A percentile compares a stretch with the other conserved stretches of the same genome.
phyloP scores from a whole-genome alignment of 2,329 filamentous ascomycete genomes.

The Penicillium sp. region DNA sequence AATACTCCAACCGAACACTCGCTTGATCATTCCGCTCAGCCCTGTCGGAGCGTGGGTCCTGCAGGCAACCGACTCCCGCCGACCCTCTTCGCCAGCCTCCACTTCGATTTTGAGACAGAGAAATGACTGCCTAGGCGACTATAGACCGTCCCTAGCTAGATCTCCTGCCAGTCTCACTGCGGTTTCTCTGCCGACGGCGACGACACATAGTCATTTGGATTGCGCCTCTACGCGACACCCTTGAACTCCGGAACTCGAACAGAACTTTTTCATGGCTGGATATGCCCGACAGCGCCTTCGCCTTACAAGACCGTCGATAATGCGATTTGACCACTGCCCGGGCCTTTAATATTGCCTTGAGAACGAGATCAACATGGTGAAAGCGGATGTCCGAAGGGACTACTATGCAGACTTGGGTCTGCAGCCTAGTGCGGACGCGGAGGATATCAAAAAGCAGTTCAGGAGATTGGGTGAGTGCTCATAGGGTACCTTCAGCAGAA shows the following conservation, averaged over 20 bases:
- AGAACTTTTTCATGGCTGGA: conserved; percentile 19
- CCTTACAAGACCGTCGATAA: conserved; percentile 20
- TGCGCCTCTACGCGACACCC: conserved; percentile 12
- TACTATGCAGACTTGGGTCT: conserved; percentile 88
- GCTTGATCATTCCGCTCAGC: conserved; percentile 22
- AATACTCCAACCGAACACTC: conserved; percentile 8
- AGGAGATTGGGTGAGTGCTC: conserved; percentile 72
- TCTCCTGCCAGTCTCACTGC: background rate
- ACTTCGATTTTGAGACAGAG: conserved; percentile 5
- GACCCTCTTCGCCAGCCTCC: conserved; percentile 10
- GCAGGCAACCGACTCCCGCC: conserved; percentile 25
- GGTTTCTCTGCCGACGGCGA: background rate
- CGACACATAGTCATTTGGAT: background rate
- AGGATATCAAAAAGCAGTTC: conserved; percentile 86
- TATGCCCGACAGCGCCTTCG: conserved; percentile 23
- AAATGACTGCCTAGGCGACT: background rate
- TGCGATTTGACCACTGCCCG: conserved; percentile 21
- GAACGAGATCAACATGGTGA: conserved; percentile 63
- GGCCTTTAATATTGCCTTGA: conserved; percentile 20
- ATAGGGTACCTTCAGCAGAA: background rate
- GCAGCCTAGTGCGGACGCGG: conserved; percentile 67
- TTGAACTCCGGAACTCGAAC: conserved; percentile 4
- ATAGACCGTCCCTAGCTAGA: background rate
- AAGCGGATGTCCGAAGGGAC: conserved; percentile 71
- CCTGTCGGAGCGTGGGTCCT: conserved; percentile 23